Evolutionary conservation across 2,329 filamentous ascomycete genomes (phyloP).

Genomic region (Fusarium sp.): DNA sequence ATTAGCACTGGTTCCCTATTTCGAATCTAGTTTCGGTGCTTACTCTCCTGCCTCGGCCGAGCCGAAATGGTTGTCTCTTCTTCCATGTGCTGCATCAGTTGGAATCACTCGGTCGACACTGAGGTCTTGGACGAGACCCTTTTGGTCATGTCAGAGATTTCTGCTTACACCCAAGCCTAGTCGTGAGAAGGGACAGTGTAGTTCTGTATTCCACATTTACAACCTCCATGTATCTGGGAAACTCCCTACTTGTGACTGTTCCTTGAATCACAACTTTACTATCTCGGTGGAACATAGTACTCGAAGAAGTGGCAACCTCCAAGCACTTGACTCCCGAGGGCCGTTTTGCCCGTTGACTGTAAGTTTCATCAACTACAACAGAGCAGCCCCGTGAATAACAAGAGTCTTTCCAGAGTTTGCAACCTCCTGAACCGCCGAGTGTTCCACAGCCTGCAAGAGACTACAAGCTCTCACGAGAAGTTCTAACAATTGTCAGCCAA

Average conservation of each 20-base stretch:
- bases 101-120: not conserved
- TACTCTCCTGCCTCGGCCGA: not conserved
- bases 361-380: constrained; percentile 7
- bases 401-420: constrained; percentile 74
- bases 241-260: not conserved
- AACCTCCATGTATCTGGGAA: not conserved
- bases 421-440: constrained; percentile 70
- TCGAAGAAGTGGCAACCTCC: not conserved
- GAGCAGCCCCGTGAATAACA: constrained; percentile 65
- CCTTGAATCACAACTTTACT: not conserved
- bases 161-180: not conserved
- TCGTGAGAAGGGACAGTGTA: not conserved
- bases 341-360: not conserved
- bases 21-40: not conserved
- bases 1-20: not conserved
- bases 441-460: constrained; percentile 74
- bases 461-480: constrained; percentile 73
- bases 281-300: not conserved
- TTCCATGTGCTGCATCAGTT: not conserved
- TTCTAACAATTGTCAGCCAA: constrained; percentile 61
- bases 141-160: not conserved
- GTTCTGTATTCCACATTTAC: not conserved
- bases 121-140: not conserved
- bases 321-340: not conserved
- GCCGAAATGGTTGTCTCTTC: constrained; percentile 1